Evolutionary conservation across 2,329 filamentous ascomycete genomes (phyloP).

Genomic region (Aureobasidium zeae): DNA sequence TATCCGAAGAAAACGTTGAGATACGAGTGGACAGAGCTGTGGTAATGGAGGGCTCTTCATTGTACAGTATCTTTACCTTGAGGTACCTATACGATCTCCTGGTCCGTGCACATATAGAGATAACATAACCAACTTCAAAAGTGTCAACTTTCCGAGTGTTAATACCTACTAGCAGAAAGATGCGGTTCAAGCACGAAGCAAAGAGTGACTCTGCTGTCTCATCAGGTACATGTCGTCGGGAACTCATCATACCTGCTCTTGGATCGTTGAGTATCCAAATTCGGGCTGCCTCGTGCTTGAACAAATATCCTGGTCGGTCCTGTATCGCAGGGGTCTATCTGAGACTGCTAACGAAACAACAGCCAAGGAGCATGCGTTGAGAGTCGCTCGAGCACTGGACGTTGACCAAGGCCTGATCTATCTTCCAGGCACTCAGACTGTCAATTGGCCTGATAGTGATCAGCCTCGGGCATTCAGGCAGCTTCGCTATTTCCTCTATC

Average conservation of each 20-base stretch:
- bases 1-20: no score
- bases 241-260: not conserved
- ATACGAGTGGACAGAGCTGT: no score
- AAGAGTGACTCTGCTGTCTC: no score
- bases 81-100: no score
- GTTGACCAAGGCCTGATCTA: slow-evolving; percentile 47
- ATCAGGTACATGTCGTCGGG: not conserved
- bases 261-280: slow-evolving; percentile 8
- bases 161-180: no score
- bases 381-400: slow-evolving; percentile 18
- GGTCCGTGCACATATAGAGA: slow-evolving; percentile 8
- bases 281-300: slow-evolving; percentile 12
- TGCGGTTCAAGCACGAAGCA: no score
- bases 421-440: slow-evolving; percentile 43
- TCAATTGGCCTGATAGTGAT: slow-evolving; percentile 50
- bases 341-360: not conserved
- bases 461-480: slow-evolving; percentile 49
- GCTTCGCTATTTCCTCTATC: slow-evolving; percentile 80
- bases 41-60: no score
- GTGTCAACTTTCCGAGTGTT: not conserved
- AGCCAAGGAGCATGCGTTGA: slow-evolving; percentile 19
- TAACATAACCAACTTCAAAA: not conserved
- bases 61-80: no score
- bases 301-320: slow-evolving; percentile 18
- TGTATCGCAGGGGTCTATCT: not conserved